Conservation (phyloP, 2,329 filamentous ascomycete species). For the Xenosphaeropsis pyriputrescens region DNA sequence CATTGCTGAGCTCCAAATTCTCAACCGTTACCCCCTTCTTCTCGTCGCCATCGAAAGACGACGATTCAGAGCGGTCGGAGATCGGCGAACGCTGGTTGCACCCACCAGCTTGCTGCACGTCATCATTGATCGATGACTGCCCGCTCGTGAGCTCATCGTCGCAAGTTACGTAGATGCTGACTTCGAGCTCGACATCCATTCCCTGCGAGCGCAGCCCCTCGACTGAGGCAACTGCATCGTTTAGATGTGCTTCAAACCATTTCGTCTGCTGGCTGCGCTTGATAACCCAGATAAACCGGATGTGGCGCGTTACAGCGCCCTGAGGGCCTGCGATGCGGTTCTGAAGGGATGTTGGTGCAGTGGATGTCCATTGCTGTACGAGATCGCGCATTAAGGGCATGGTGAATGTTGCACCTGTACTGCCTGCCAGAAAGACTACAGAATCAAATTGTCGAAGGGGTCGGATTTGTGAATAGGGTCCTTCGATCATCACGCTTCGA, state of each 20-base stretch:
- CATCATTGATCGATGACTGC: slow-evolving; percentile 4
- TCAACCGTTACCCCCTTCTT: slow-evolving; percentile 9
- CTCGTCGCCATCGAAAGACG: slow-evolving; percentile 1
- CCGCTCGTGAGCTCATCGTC: slow-evolving; percentile 12
- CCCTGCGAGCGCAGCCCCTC: slow-evolving; percentile 19
- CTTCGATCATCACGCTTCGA: slow-evolving; percentile 31
- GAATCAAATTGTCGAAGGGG: slow-evolving; percentile 44
- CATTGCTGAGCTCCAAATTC: slow-evolving; percentile 7
- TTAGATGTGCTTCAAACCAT: slow-evolving; percentile 37
- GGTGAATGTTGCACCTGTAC: slow-evolving; percentile 60
- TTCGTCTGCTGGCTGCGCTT: slow-evolving; percentile 33
- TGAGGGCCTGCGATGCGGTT: slow-evolving; percentile 3
- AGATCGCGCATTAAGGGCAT: slow-evolving; percentile 81
- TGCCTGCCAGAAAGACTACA: slow-evolving; percentile 41
- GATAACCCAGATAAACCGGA: slow-evolving; percentile 43
- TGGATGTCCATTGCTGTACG: slow-evolving; percentile 18
- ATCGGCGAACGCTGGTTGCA: background rate
- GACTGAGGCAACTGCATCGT: slow-evolving; percentile 26
- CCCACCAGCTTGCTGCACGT: slow-evolving; percentile 2
- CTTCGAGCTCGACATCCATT: slow-evolving; percentile 14
- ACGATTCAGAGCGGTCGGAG: background rate
- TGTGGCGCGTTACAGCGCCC: slow-evolving; percentile 26
- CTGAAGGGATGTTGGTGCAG: slow-evolving; percentile 16
- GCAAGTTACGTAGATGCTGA: slow-evolving; percentile 19
- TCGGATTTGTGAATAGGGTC: slow-evolving; percentile 34